phyloP scores from a whole-genome alignment of 169 alveolate genomes.

The Eimeria tenella region DNA sequence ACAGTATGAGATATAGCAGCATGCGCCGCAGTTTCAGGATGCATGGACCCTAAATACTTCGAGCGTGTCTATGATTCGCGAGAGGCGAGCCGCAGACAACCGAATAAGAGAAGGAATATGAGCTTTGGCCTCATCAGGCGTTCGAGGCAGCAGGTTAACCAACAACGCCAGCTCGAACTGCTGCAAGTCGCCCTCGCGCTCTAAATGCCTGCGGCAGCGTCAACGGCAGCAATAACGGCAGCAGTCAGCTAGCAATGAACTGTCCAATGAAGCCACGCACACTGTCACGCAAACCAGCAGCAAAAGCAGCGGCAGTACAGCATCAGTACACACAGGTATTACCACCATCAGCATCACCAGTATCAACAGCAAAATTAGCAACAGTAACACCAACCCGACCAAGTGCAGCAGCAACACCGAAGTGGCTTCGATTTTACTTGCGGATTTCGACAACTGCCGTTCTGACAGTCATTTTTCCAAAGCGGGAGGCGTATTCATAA shows the following conservation, averaged over 20 bases:
- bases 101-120: conserved; percentile 85
- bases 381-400: background rate
- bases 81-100: conserved; percentile 79
- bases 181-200: conserved; percentile 90
- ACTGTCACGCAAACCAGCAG: conserved; percentile 1
- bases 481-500: conserved; percentile 87
- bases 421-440: conserved; percentile 82
- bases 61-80: conserved; percentile 82
- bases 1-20: background rate
- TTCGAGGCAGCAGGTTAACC: conserved; percentile 91
- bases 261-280: background rate
- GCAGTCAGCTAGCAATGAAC: background rate
- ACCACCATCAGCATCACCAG: background rate
- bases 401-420: background rate
- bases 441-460: conserved; percentile 89
- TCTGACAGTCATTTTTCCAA: conserved; percentile 87
- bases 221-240: conserved; percentile 31
- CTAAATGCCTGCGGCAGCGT: conserved; percentile 85
- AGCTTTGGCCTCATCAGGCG: conserved; percentile 92
- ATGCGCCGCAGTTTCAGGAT: conserved; percentile 14
- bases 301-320: conserved; percentile 18
- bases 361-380: conserved; percentile 2
- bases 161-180: conserved; percentile 92
- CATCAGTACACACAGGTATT: background rate
- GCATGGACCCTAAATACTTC: conserved; percentile 83